These are phyloP conservation scores for Fusarium ramigenum DNA, from an alignment of 2,329 filamentous ascomycete species.

Conservation along the genomic window DNA sequence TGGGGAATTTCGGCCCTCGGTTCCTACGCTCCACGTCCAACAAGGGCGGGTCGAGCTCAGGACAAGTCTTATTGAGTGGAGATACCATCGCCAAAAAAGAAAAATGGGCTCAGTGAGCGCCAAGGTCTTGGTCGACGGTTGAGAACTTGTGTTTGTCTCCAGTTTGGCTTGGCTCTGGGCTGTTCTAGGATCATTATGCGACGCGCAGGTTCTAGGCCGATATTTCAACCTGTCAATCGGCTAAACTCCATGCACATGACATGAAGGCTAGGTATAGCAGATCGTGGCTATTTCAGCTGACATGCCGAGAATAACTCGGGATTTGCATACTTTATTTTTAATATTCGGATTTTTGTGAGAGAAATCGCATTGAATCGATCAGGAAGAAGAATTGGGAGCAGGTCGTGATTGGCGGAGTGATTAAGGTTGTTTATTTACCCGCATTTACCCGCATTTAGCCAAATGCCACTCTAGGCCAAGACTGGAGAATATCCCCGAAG, in stretches of 20 bases:
- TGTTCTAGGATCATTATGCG: slow-evolving; percentile 8
- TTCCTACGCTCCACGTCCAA: slow-evolving; percentile 1
- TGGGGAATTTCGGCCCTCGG: slow-evolving; percentile 22
- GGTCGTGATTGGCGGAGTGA: slow-evolving; percentile 3
- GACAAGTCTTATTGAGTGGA: slow-evolving; percentile 25
- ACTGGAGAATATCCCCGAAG: slow-evolving; percentile 11
- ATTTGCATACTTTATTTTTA: background rate
- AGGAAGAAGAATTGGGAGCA: background rate
- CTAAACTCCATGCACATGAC: background rate
- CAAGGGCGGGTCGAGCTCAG: slow-evolving; percentile 1
- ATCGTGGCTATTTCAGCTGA: background rate
- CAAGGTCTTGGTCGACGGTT: slow-evolving; percentile 14
- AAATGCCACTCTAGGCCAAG: slow-evolving; percentile 9
- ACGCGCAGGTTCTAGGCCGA: background rate
- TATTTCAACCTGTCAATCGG: background rate
- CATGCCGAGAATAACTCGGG: background rate
- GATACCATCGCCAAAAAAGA: background rate
- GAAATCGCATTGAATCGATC: background rate
- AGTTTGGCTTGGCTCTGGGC: slow-evolving; percentile 8
- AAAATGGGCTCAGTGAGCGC: background rate
- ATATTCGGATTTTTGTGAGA: background rate
- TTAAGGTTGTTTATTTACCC: slow-evolving; percentile 20
- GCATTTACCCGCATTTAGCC: slow-evolving; percentile 28
- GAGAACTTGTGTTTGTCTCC: slow-evolving; percentile 7
- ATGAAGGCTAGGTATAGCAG: background rate